These are phyloP conservation scores for Aspergillus sp. DNA, from an alignment of 2,329 filamentous ascomycete species.

Conservation along the genomic window DNA sequence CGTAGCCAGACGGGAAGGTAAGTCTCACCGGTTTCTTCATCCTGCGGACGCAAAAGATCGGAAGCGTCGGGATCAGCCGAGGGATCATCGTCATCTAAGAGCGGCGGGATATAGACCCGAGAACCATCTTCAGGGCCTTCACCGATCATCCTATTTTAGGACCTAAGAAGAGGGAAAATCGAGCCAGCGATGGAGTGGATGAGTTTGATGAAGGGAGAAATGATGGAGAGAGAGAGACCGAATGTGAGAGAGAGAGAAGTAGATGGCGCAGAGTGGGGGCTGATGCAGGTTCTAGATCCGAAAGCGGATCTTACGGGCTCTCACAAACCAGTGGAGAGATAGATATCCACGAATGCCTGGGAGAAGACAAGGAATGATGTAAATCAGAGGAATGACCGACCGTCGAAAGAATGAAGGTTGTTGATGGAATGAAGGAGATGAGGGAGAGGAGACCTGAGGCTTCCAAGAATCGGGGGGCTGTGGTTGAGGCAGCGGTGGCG, in stretches of 20 bases:
- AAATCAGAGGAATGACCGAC: too few relatives aligned
- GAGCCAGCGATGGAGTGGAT: conserved; percentile 8
- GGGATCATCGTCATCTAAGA: conserved; percentile 32
- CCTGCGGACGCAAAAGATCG: conserved; percentile 29
- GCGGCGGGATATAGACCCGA: conserved; percentile 31
- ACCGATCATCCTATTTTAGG: conserved; percentile 24
- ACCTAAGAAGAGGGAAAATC: conserved; percentile 2
- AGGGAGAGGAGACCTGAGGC: too few relatives aligned
- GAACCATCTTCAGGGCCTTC: conserved; percentile 30
- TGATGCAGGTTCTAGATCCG: conserved; percentile 3
- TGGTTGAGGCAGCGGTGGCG: too few relatives aligned
- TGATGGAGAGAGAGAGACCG: conserved; percentile 2
- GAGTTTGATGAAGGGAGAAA: not conserved
- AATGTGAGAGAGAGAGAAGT: not conserved
- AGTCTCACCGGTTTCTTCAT: conserved; percentile 23
- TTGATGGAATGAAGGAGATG: too few relatives aligned
- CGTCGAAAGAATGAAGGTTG: too few relatives aligned
- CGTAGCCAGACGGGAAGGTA: conserved; percentile 46
- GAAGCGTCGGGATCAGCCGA: conserved; percentile 31
- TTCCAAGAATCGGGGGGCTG: too few relatives aligned
- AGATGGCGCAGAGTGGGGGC: not conserved
- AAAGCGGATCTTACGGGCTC: not conserved
- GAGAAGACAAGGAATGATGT: too few relatives aligned
- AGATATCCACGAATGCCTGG: too few relatives aligned
- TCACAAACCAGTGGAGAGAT: not conserved